Base-by-base conservation (phyloP, 225 moss, liverwort and hornwort genomes). In the Sphagnum tenellum region DNA sequence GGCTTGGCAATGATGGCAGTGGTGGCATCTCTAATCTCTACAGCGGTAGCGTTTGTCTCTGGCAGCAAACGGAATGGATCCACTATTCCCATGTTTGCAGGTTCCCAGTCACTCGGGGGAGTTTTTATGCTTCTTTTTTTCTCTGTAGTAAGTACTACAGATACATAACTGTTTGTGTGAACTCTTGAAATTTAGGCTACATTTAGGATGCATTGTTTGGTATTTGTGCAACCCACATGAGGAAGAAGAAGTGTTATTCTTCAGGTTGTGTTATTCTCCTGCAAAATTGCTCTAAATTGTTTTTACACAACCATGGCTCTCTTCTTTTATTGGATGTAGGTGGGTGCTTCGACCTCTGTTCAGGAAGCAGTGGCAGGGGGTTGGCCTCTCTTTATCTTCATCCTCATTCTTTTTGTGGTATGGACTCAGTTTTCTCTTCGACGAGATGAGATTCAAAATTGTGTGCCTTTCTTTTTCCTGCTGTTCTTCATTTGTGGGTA, bases 71-170 rank as follows among this genome's bases (percentile, higher is more conserved):
- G 70, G 50, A 74, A 73, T 14, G 75, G 79, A 58, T 76, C 71
- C 54, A 77, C 64, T 48, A 72, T 78, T 57, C 82, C 90, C 49
- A 68, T 89, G 52, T 98, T 98, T 70, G 82, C 90, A 44, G 96
- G 96, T 66, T 86, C 96, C 13, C 79, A 93, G 61, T 86, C 85
- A 12, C 76, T 93, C 66, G 90, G 96, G 55, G 88, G 88, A 72
- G 83, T 82, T 58, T 78, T 92, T 3, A 98, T 98, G 96, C 88
- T 92, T 55, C 82, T 98, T 13, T 98, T 93, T 74, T 98, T 98
- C 73, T 71, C 92, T 60, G 96, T 93, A 87, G 96, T 96, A 70
- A 56, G 81, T 46, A 67, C 4, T 29, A 29, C 29, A 29, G 29
- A 29, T 29, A 29, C 29, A 29, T 29, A 29, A 29, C 29, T 29